phyloP scores from a whole-genome alignment of 257 asterid species.

The Fraxinus excelsior region DNA sequence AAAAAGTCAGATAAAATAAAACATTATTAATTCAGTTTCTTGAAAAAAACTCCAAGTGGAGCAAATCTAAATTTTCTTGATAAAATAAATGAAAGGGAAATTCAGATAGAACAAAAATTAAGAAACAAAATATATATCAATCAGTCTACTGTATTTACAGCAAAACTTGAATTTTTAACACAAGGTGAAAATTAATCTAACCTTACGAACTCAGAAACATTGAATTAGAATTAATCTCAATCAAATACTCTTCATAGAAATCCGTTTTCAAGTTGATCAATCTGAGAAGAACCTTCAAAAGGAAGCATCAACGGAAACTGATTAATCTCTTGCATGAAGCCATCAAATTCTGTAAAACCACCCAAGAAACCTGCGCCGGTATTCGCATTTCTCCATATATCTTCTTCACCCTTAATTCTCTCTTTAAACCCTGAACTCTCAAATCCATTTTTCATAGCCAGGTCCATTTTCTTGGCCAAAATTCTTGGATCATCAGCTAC shows the following conservation, averaged over 20 bases:
- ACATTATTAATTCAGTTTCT: constrained; percentile 13
- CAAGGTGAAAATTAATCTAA: background rate
- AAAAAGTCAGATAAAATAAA: constrained; percentile 2
- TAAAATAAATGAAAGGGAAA: background rate
- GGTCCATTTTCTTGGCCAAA: constrained; percentile 37
- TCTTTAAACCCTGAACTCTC: constrained; percentile 32
- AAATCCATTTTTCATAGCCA: constrained; percentile 30
- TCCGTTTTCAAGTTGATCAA: constrained; percentile 30
- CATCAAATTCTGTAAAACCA: constrained; percentile 59
- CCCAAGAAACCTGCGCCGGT: constrained; percentile 69
- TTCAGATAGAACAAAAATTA: background rate
- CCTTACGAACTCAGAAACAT: constrained; percentile 5
- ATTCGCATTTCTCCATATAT: constrained; percentile 62
- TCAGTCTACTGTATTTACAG: constrained; percentile 5
- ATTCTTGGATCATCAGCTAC: constrained; percentile 23
- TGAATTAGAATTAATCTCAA: constrained; percentile 13
- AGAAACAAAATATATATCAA: background rate
- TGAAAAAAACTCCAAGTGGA: constrained; percentile 37
- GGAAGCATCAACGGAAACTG: constrained; percentile 45
- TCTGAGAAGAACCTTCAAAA: constrained; percentile 39
- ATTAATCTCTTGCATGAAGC: constrained; percentile 57
- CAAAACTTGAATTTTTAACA: constrained; percentile 1
- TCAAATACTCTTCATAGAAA: constrained; percentile 18
- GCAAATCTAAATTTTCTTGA: background rate
- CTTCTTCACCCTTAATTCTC: constrained; percentile 75